phyloP scores from a whole-genome alignment of 2,329 filamentous ascomycete genomes.

The Alternaria conjuncta region DNA sequence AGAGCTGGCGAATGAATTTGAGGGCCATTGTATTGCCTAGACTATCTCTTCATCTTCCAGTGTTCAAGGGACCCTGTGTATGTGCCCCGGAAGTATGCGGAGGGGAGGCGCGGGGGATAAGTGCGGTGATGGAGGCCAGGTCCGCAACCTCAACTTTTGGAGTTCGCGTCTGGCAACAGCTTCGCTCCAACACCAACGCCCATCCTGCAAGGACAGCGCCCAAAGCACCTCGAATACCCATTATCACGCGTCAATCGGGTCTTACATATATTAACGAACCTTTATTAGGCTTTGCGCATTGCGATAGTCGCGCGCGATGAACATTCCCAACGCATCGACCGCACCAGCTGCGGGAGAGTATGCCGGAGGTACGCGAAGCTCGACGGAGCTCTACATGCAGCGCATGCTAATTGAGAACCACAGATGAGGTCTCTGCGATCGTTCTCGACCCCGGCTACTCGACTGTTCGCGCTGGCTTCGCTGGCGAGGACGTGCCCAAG shows the following conservation, averaged over 20 bases:
- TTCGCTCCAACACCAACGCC: conserved; percentile 36
- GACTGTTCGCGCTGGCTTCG: conserved; percentile 90
- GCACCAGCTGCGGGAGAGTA: conserved; percentile 54
- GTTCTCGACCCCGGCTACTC: conserved; percentile 95
- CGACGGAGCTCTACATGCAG: conserved; percentile 3
- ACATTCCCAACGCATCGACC: conserved; percentile 46
- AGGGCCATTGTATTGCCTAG: conserved; percentile 45
- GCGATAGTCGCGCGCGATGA: conserved; percentile 35
- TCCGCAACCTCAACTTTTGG: conserved; percentile 32
- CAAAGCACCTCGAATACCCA: background rate
- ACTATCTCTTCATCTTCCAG: conserved; percentile 31
- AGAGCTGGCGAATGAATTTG: conserved; percentile 60
- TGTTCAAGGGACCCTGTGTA: background rate
- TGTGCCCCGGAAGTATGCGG: conserved; percentile 8
- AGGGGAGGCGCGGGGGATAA: conserved; percentile 21
- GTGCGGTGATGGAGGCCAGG: conserved; percentile 21
- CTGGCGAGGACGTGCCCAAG: conserved; percentile 96
- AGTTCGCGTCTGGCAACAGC: conserved; percentile 37
- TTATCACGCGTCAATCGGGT: conserved; percentile 37
- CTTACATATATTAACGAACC: background rate
- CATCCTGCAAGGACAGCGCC: conserved; percentile 21
- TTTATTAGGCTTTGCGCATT: conserved; percentile 12
- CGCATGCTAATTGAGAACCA: conserved; percentile 16
- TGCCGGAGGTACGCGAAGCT: conserved; percentile 49
- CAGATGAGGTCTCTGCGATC: conserved; percentile 96